Evolutionary conservation across 306 rosid species (phyloP).

Genomic region (Fagus crenata): DNA sequence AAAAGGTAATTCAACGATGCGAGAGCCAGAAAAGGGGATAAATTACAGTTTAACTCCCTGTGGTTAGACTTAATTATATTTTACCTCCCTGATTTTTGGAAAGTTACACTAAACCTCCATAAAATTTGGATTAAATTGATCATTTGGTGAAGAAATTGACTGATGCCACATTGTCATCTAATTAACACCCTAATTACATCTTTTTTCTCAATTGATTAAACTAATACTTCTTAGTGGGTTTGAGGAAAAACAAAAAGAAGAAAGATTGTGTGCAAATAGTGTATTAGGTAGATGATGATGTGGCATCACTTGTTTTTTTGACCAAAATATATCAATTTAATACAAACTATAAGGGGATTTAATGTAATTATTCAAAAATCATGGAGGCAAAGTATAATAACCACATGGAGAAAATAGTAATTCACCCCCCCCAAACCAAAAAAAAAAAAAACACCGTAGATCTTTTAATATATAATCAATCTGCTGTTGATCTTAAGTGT

Average conservation of each 20-base stretch:
- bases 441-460: neutral
- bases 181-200: neutral
- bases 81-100: neutral
- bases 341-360: neutral
- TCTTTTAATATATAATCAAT: neutral
- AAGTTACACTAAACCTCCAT: neutral
- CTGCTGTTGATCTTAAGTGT: neutral
- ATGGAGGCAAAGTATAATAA: neutral
- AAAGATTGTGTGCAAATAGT: neutral
- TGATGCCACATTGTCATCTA: neutral
- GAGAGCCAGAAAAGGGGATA: too few relatives aligned
- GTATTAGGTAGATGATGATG: neutral
- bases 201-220: neutral
- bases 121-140: neutral
- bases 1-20: too few relatives aligned
- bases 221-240: neutral
- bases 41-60: neutral
- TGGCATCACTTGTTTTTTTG: neutral
- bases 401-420: neutral
- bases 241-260: neutral
- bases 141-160: neutral
- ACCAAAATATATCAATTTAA: neutral
- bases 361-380: neutral
- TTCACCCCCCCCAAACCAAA: neutral
- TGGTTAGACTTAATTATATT: neutral